phyloP scores from a whole-genome alignment of 805 yeast genomes.

The Crinitomyces ghanaensis region DNA sequence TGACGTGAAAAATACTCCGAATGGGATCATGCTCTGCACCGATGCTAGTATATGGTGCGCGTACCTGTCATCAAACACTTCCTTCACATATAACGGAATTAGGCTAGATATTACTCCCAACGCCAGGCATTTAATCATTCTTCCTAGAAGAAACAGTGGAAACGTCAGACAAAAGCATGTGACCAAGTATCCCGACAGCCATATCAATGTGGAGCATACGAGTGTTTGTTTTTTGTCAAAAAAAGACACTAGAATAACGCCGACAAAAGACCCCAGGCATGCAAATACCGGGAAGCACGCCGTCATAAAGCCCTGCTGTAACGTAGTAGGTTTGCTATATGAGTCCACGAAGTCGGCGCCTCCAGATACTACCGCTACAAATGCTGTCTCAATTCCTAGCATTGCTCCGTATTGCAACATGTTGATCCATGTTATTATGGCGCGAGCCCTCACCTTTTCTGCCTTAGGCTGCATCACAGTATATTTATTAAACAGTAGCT shows the following conservation, averaged over 20 bases:
- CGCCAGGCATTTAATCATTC: constrained; percentile 6
- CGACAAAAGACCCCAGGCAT: background rate
- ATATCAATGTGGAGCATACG: background rate
- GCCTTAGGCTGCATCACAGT: no score
- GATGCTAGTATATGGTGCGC: constrained; percentile 3
- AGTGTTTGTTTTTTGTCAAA: constrained; percentile 1
- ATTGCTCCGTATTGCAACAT: constrained; percentile 6
- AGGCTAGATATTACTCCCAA: constrained; percentile 7
- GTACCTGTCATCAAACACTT: constrained; percentile 4
- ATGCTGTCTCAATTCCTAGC: constrained; percentile 7
- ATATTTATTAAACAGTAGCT: no score
- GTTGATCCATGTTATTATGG: constrained; percentile 4
- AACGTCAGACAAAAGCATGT: background rate
- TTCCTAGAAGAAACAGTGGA: constrained; percentile 2
- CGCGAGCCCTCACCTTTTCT: no score
- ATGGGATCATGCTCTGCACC: constrained; percentile 7
- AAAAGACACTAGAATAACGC: background rate
- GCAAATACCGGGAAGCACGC: constrained; percentile 7
- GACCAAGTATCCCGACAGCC: constrained; percentile 4
- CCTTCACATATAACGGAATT: constrained; percentile 5
- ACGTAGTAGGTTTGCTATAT: constrained; percentile 2
- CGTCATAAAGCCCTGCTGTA: constrained; percentile 6
- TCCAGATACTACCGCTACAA: constrained; percentile 7
- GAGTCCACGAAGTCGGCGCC: constrained; percentile 1
- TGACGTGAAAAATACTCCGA: constrained; percentile 7